Percentiles rank a stretch among this genome's conserved stretches.
These are phyloP conservation scores for Aureobasidium sp. DNA, from an alignment of 2,329 filamentous ascomycete genomes.

Conservation along the genomic window DNA sequence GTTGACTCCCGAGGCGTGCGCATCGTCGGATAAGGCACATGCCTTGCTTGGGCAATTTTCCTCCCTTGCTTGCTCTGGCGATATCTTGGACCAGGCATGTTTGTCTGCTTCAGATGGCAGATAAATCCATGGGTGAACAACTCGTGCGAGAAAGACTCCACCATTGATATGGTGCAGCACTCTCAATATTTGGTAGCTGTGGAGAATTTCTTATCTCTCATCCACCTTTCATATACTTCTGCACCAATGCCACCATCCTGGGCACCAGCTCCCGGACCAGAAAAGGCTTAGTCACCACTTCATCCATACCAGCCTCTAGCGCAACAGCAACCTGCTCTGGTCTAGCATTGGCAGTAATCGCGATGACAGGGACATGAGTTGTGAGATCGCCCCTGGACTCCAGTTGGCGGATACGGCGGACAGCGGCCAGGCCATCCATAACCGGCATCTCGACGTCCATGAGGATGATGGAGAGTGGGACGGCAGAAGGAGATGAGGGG, in stretches of 20 bases:
- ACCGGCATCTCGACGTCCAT: constrained; percentile 82
- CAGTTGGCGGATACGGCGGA: constrained; percentile 58
- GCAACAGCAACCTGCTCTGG: constrained; percentile 64
- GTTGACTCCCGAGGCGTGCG: too few species aligned
- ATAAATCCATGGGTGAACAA: too few species aligned
- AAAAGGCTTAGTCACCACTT: constrained; percentile 24
- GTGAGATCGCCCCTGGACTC: constrained; percentile 53
- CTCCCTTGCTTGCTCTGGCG: too few species aligned
- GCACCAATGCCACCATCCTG: constrained; percentile 20
- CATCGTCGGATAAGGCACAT: too few species aligned
- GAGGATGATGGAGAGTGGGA: constrained; percentile 44
- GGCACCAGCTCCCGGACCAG: constrained; percentile 26
- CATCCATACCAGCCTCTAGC: constrained; percentile 57
- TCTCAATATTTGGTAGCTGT: too few species aligned
- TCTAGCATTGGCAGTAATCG: constrained; percentile 69
- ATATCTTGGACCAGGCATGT: too few species aligned
- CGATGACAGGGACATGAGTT: constrained; percentile 65
- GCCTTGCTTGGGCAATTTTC: too few species aligned
- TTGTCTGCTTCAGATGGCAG: too few species aligned
- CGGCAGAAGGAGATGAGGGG: neutral
- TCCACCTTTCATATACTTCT: neutral
- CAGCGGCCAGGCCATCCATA: constrained; percentile 71
- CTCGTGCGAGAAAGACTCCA: too few species aligned
- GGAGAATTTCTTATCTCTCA: neutral
- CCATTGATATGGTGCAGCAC: too few species aligned